Conservation (phyloP, 1,139 yeast species). For the Spencermartinsiella ligniputridi region DNA sequence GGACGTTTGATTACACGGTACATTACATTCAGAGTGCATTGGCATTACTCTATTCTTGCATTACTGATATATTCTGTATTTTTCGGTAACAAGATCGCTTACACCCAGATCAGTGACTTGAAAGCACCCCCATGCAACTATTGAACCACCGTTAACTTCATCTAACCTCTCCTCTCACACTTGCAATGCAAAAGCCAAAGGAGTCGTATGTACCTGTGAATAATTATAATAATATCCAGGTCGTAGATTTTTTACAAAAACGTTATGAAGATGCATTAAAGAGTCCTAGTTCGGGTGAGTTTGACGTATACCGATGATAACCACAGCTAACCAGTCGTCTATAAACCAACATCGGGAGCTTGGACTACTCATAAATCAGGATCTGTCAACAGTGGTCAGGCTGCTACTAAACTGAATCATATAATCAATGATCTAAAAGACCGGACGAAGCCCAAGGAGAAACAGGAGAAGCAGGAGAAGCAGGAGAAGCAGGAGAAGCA, state of each 20-base stretch:
- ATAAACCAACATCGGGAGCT: constrained; percentile 24
- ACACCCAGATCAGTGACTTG: no score
- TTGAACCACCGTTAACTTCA: no score
- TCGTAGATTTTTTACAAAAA: constrained; percentile 21
- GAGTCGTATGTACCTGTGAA: constrained; percentile 22
- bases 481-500: no score
- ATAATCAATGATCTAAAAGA: constrained; percentile 1
- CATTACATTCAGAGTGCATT: not conserved
- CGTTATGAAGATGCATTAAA: constrained; percentile 17
- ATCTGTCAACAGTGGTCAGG: constrained; percentile 1
- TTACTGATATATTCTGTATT: not conserved
- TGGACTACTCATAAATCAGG: constrained; percentile 22
- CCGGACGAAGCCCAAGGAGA: not conserved
- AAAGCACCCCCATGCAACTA: no score
- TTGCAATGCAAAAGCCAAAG: not conserved
- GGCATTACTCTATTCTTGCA: not conserved
- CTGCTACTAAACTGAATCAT: not conserved
- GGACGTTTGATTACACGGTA: not conserved
- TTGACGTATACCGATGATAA: not conserved
- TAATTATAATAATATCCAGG: constrained; percentile 26
- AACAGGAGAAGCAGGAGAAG: no score
- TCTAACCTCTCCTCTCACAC: no score
- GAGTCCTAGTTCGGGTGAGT: constrained; percentile 9
- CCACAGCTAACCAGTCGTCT: constrained; percentile 14
- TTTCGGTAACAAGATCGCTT: no score